Conservation (phyloP, 306 rosid genomes). For the Trifolium repens region DNA sequence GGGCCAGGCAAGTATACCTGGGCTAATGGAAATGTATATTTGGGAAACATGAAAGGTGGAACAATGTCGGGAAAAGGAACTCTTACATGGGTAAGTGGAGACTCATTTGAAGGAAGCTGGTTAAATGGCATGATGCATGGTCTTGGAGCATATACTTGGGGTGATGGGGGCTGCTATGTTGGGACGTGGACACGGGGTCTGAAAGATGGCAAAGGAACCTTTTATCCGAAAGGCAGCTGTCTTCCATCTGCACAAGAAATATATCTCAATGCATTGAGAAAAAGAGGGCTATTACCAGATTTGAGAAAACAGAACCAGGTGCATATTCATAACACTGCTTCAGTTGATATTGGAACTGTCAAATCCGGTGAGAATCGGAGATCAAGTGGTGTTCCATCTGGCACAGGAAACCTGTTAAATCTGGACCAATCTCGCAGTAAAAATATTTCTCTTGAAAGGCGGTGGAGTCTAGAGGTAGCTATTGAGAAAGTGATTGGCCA, state of each 20-base stretch:
- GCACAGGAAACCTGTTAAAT: slow-evolving; percentile 72
- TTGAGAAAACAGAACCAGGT: slow-evolving; percentile 75
- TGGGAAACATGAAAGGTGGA: slow-evolving; percentile 97
- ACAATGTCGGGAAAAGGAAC: slow-evolving; percentile 97
- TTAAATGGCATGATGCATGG: slow-evolving; percentile 95
- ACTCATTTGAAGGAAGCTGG: slow-evolving; percentile 97
- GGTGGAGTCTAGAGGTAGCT: slow-evolving; percentile 99
- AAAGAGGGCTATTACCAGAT: slow-evolving; percentile 93
- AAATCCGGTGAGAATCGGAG: slow-evolving; percentile 69
- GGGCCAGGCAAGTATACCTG: slow-evolving; percentile 97
- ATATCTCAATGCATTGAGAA: slow-evolving; percentile 89
- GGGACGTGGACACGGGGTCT: slow-evolving; percentile 96
- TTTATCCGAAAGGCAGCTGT: slow-evolving; percentile 83
- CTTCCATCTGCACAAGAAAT: slow-evolving; percentile 89
- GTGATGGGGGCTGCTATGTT: slow-evolving; percentile 94
- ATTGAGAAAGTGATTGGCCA: slow-evolving; percentile 84
- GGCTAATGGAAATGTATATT: slow-evolving; percentile 86
- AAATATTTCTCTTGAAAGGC: slow-evolving; percentile 92
- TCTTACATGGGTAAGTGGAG: slow-evolving; percentile 88
- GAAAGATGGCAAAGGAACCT: slow-evolving; percentile 97
- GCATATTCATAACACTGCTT: slow-evolving; percentile 80
- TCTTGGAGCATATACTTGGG: slow-evolving; percentile 88
- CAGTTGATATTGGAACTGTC: slow-evolving; percentile 68
- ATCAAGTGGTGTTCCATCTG: slow-evolving; percentile 57
- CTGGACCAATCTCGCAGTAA: slow-evolving; percentile 73